phyloP scores from a whole-genome alignment of 129 eudicot genomes.

The Tagetes erecta region DNA sequence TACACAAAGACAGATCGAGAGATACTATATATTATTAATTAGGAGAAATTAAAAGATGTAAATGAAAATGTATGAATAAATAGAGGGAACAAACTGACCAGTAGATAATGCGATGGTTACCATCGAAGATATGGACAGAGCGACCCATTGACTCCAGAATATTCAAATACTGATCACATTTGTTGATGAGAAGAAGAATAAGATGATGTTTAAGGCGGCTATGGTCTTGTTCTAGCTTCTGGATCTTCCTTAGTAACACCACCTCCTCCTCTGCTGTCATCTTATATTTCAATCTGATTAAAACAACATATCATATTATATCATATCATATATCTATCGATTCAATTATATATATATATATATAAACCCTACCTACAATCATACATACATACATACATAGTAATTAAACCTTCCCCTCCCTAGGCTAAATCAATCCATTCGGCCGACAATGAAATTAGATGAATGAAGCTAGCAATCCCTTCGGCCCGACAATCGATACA shows the following conservation, averaged over 20 bases:
- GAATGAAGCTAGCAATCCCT: too few species aligned
- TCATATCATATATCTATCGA: too few species aligned
- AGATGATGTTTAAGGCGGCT: slow-evolving; percentile 52
- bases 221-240: slow-evolving; percentile 64
- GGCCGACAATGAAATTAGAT: too few species aligned
- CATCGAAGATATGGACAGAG: slow-evolving; percentile 62
- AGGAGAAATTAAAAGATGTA: not conserved
- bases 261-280: slow-evolving; percentile 24
- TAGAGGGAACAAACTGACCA: slow-evolving; percentile 42
- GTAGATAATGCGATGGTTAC: slow-evolving; percentile 46
- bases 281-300: too few species aligned
- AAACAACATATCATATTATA: too few species aligned
- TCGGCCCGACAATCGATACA: too few species aligned
- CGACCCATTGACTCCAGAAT: slow-evolving; percentile 89
- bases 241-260: slow-evolving; percentile 76
- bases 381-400: too few species aligned
- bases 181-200: not conserved
- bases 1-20: not conserved
- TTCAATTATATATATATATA: too few species aligned
- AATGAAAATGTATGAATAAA: not conserved
- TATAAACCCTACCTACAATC: too few species aligned
- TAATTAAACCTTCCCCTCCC: too few species aligned
- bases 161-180: slow-evolving; percentile 46
- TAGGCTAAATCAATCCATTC: too few species aligned
- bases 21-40: not conserved